Percentiles rank a stretch among this genome's conserved stretches.
These are phyloP conservation scores for Phaeosphaeriaceae sp. DNA, from an alignment of 2,329 filamentous ascomycete genomes.

Conservation along the genomic window DNA sequence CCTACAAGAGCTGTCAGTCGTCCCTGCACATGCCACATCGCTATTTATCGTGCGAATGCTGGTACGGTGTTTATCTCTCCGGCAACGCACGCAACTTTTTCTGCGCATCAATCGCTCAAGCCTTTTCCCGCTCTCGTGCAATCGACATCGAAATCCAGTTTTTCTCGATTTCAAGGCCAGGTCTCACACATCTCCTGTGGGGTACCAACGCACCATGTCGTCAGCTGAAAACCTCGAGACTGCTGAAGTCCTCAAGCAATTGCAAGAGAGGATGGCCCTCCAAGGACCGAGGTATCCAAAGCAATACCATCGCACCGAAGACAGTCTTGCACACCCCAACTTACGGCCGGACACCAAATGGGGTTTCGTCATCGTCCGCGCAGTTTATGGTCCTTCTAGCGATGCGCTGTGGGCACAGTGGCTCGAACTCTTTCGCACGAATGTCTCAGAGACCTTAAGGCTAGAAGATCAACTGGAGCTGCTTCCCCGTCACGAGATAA, in stretches of 20 bases:
- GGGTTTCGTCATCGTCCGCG: constrained; percentile 21
- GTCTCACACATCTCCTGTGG: neutral
- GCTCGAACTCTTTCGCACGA: constrained; percentile 7
- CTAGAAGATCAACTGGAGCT: constrained; percentile 9
- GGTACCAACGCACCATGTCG: constrained; percentile 1
- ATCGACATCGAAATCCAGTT: neutral
- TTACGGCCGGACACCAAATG: constrained; percentile 9
- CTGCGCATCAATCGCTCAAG: neutral
- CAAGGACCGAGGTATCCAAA: constrained; percentile 2
- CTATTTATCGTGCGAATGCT: too few relatives aligned
- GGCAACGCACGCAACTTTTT: constrained; percentile 1
- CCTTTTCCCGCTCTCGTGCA: neutral
- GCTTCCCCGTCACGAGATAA: constrained; percentile 13
- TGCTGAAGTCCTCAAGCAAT: constrained; percentile 3
- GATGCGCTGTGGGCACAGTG: constrained; percentile 13
- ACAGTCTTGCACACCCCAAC: constrained; percentile 6
- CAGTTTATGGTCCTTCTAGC: constrained; percentile 16
- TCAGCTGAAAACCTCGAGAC: neutral
- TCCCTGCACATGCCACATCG: too few relatives aligned
- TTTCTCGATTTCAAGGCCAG: constrained; percentile 1
- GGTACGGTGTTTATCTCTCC: too few relatives aligned
- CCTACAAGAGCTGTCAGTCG: too few relatives aligned
- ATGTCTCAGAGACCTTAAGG: constrained; percentile 3
- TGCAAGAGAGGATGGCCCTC: constrained; percentile 3
- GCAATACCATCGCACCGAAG: constrained; percentile 4